A percentile compares a stretch with the other conserved stretches of the same genome.
These are phyloP conservation scores for Candida adriatica DNA, from an alignment of 805 yeast genomes.

Conservation along the genomic window DNA sequence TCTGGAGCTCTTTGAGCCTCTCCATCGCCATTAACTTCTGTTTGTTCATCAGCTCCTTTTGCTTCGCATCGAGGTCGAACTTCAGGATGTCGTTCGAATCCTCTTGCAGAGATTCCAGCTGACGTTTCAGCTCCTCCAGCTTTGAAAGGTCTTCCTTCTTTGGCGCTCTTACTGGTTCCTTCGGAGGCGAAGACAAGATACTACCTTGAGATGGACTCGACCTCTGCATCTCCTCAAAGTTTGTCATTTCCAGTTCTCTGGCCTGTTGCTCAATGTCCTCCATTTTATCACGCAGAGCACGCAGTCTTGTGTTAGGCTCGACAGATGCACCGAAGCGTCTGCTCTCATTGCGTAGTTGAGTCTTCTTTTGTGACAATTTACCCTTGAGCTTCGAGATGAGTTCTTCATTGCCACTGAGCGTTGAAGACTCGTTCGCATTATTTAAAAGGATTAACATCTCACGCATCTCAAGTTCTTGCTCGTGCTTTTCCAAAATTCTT, in stretches of 20 bases:
- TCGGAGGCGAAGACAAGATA: not conserved
- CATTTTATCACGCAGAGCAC: slow-evolving; percentile 76
- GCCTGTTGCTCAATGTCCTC: slow-evolving; percentile 81
- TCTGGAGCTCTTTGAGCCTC: slow-evolving; percentile 64
- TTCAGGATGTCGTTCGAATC: slow-evolving; percentile 76
- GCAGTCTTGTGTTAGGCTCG: slow-evolving; percentile 71
- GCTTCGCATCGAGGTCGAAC: slow-evolving; percentile 43
- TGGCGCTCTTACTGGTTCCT: slow-evolving; percentile 12
- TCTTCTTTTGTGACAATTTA: slow-evolving; percentile 32
- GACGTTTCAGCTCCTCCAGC: slow-evolving; percentile 47
- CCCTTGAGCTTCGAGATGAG: slow-evolving; percentile 33
- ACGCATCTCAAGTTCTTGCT: slow-evolving; percentile 70
- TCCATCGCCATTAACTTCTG: slow-evolving; percentile 64
- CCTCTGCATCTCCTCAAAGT: slow-evolving; percentile 49
- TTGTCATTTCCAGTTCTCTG: slow-evolving; percentile 77
- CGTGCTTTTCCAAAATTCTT: slow-evolving; percentile 55
- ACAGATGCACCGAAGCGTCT: slow-evolving; percentile 43
- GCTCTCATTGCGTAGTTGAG: slow-evolving; percentile 36
- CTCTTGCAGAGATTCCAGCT: slow-evolving; percentile 54
- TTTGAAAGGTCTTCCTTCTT: slow-evolving; percentile 49
- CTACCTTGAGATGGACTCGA: slow-evolving; percentile 12
- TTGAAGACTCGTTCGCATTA: slow-evolving; percentile 30
- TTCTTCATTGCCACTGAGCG: slow-evolving; percentile 26
- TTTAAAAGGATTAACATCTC: slow-evolving; percentile 62
- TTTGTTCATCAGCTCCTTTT: slow-evolving; percentile 48